phyloP scores from a whole-genome alignment of 2,329 filamentous ascomycete species.

The Talaromyces sp. region DNA sequence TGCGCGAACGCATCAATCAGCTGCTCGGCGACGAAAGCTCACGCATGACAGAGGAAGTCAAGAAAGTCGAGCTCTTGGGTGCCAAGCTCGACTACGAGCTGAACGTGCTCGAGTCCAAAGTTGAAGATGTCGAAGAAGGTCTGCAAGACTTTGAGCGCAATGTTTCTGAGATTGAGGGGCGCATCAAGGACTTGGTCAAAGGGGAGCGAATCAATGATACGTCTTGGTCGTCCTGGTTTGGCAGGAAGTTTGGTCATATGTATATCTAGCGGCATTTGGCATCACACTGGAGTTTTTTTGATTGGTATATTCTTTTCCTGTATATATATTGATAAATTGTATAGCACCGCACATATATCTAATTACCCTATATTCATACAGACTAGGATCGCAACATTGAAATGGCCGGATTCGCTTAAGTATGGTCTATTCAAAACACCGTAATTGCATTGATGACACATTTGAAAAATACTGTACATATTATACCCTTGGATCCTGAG shows the following conservation, averaged over 20 bases:
- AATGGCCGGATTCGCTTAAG: no score
- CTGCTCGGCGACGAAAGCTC: slow-evolving; percentile 64
- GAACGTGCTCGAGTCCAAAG: slow-evolving; percentile 68
- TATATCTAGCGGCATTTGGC: slow-evolving; percentile 3
- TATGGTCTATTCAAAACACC: not conserved
- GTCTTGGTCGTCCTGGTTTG: slow-evolving; percentile 56
- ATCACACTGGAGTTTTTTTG: not conserved
- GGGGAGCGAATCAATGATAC: slow-evolving; percentile 60
- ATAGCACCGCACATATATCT: not conserved
- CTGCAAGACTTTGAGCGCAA: slow-evolving; percentile 74
- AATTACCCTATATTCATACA: not conserved
- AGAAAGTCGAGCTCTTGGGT: slow-evolving; percentile 72
- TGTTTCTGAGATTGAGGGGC: slow-evolving; percentile 64
- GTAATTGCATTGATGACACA: not conserved
- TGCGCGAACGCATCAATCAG: slow-evolving; percentile 63
- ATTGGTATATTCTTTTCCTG: not conserved
- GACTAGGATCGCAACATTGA: no score
- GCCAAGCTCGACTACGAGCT: slow-evolving; percentile 93
- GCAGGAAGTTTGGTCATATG: slow-evolving; percentile 19
- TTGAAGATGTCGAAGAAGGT: slow-evolving; percentile 81
- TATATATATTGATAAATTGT: not conserved
- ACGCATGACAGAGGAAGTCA: slow-evolving; percentile 63
- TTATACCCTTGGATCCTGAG: not conserved
- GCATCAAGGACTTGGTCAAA: slow-evolving; percentile 57
- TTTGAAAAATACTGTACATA: not conserved